Conservation (phyloP, 192 early-diverging fungal species). For the Chytriomyces sp. region DNA sequence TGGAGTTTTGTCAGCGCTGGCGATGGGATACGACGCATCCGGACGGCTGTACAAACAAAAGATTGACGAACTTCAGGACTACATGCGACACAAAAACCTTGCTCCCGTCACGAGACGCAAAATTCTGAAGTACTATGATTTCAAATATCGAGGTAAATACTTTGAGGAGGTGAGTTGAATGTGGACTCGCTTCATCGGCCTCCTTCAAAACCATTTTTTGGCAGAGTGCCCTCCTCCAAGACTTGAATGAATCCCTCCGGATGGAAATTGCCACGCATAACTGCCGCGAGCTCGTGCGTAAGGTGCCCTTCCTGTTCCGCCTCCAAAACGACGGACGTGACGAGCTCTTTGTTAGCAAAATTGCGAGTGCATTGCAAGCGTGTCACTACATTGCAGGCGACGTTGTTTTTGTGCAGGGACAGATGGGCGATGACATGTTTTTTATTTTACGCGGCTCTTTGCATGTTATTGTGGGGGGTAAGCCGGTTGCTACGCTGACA, state of each 20-base stretch:
- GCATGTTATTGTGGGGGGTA: conserved; percentile 24
- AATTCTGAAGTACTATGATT: conserved; percentile 31
- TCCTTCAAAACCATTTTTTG: not conserved
- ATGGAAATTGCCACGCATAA: conserved; percentile 37
- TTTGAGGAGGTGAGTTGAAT: conserved; percentile 18
- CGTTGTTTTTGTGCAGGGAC: conserved; percentile 24
- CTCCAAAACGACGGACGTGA: conserved; percentile 27
- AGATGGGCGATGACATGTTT: conserved; percentile 20
- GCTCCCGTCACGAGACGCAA: conserved; percentile 13
- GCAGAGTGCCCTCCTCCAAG: not conserved
- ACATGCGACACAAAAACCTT: conserved; percentile 31
- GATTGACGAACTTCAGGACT: conserved; percentile 35
- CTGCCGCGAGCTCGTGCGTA: conserved; percentile 25
- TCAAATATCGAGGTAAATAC: conserved; percentile 34
- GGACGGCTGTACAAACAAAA: conserved; percentile 33
- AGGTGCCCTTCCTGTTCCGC: conserved; percentile 30
- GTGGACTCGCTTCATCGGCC: not conserved
- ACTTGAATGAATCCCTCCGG: conserved; percentile 30
- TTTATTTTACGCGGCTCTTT: conserved; percentile 24
- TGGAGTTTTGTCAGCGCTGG: conserved; percentile 20
- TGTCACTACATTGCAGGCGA: conserved; percentile 35
- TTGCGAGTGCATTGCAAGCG: conserved; percentile 16
- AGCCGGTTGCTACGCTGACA: conserved; percentile 13
- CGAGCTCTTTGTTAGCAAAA: conserved; percentile 29
- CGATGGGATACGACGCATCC: conserved; percentile 24